Evolutionary conservation across 805 yeast species (phyloP), one percentile per base, ranked within the genome.

Genomic region (Cyberlindnera mrakii): DNA sequence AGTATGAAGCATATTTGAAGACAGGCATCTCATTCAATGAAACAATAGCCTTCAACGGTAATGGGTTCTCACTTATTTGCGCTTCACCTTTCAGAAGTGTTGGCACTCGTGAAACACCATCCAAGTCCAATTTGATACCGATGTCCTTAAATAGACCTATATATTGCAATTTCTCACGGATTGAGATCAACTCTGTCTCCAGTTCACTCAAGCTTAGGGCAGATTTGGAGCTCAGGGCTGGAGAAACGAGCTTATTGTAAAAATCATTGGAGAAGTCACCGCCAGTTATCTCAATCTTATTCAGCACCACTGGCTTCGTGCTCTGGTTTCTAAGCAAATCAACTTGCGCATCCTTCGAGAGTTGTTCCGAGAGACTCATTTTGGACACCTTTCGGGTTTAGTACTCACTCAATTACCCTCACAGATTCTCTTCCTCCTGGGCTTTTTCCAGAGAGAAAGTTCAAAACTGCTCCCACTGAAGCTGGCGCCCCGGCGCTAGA

Each of bases 101-200:
- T 14, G 47, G 41, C 19, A 35, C 31, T 6, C 30, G 15, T 13
- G 30, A 16, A 6, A 16, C 31, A 4, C 30, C 29, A 46, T 67
- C 74, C 43, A 72, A 68, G 30, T 70, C 74, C 35, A 76, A 53
- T 15, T 65, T 59, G 7, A 75, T 61, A 9, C 51, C 53, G 3
- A 75, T 66, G 29, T 63, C 59, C 27, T 60, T 61, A 56, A 74
- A 77, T 4, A 75, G 70, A 2, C 72, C 74, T 1, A 80, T 74
- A 36, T 66, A 60, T 23, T 57, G 45, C 36, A 77, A 54, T 33
- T 64, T 68, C 35, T 59, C 53, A 45, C 64, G 60, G 14, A 72
- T 57, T 5, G 47, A 41, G 7, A 59, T 57, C 35, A 74, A 51
- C 13, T 58, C 54, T 11, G 59, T 55, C 7, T 72, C 55, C 41